These are phyloP conservation scores for Massospora cicadina DNA, from an alignment of 371 early-diverging fungal species.

Conservation along the genomic window DNA sequence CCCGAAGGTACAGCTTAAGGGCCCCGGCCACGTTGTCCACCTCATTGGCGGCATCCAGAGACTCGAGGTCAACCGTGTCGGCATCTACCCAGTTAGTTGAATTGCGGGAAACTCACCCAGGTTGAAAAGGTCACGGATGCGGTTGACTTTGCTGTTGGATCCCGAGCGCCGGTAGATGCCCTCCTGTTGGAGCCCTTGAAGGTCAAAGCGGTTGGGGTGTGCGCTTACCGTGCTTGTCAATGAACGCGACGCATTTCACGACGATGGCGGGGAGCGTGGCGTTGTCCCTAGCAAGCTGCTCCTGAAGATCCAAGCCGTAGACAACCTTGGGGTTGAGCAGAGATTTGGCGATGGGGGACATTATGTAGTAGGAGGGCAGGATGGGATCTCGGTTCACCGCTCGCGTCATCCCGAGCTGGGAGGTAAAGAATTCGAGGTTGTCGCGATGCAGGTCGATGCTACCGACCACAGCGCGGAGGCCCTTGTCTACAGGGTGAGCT, in stretches of 20 bases:
- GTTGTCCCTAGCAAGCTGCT: conserved; percentile 42
- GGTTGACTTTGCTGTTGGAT: conserved; percentile 39
- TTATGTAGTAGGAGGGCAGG: not conserved
- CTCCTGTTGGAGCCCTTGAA: conserved; percentile 29
- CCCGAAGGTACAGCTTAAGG: conserved; percentile 81
- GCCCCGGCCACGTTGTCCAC: conserved; percentile 63
- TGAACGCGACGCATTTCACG: conserved; percentile 46
- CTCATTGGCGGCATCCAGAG: conserved; percentile 37
- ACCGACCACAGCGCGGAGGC: not conserved
- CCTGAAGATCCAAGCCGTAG: conserved; percentile 42
- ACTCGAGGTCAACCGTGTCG: conserved; percentile 34
- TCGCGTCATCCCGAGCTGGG: not conserved
- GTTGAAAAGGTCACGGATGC: conserved; percentile 47
- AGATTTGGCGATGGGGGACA: conserved; percentile 31
- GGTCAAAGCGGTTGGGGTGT: not conserved
- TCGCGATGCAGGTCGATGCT: conserved; percentile 3
- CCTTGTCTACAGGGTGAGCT: not conserved
- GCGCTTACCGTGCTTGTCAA: conserved; percentile 38
- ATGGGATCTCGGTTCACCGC: conserved; percentile 1
- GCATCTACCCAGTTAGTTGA: conserved; percentile 23
- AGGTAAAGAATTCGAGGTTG: conserved; percentile 7
- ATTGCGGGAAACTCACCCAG: conserved; percentile 21
- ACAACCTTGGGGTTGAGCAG: conserved; percentile 38
- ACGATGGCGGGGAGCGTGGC: conserved; percentile 50
- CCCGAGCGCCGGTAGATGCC: conserved; percentile 81